Conservation (phyloP, 345 rosid genomes). For the Triadica sebifera region DNA sequence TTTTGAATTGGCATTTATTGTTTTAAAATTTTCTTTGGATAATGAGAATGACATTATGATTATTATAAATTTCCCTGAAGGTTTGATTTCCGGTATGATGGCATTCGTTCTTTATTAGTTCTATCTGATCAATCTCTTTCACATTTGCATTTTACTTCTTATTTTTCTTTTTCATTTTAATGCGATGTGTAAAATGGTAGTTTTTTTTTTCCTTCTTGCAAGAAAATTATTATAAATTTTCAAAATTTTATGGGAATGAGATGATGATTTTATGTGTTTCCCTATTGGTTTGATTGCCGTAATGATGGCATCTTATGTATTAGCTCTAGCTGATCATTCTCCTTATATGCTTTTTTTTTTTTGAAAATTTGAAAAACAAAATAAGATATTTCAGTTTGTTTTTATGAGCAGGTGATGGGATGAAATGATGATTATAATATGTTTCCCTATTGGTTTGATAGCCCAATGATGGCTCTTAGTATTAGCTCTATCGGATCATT, state of each 20-base stretch:
- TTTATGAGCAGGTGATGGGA: too few relatives aligned
- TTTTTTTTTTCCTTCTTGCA: too few relatives aligned
- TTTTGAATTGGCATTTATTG: not conserved
- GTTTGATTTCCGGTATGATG: constrained; percentile 59
- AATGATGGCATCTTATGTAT: constrained; percentile 39
- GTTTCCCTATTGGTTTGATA: too few relatives aligned
- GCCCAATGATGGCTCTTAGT: too few relatives aligned
- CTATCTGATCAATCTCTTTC: constrained; percentile 43
- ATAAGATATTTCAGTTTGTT: not conserved
- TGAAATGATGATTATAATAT: too few relatives aligned
- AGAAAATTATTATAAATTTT: not conserved
- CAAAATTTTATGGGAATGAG: constrained; percentile 17
- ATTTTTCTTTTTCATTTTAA: too few relatives aligned
- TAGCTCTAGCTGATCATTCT: constrained; percentile 44
- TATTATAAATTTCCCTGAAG: constrained; percentile 39
- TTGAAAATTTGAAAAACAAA: not conserved
- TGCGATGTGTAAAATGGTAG: too few relatives aligned
- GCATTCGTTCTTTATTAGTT: constrained; percentile 40
- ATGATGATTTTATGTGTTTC: constrained; percentile 34
- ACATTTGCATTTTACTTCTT: too few relatives aligned
- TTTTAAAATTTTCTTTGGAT: not conserved
- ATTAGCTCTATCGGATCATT: too few relatives aligned
- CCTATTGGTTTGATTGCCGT: constrained; percentile 53
- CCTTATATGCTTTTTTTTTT: not conserved
- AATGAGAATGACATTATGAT: constrained; percentile 41